Conservation (phyloP, 352 stramenopile genomes). For the Phytophthora pseudosyringae region DNA sequence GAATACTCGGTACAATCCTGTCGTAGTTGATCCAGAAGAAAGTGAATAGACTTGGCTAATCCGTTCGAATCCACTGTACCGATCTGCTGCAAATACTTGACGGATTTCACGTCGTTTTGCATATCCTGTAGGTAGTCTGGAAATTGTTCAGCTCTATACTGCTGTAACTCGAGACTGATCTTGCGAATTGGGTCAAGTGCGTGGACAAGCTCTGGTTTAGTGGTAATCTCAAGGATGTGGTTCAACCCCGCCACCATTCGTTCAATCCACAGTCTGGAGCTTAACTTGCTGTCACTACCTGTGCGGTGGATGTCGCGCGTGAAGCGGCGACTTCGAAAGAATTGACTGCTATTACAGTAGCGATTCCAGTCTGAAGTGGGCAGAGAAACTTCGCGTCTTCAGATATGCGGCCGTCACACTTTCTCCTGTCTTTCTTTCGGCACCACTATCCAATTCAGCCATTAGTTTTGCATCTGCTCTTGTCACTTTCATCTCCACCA, state of each 20-base stretch:
- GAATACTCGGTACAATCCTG: conserved; percentile 15
- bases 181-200: not conserved
- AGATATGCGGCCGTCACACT: too few species aligned
- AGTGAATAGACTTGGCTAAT: not conserved
- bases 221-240: not conserved
- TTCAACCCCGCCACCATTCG: conserved; percentile 10
- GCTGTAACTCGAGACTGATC: not conserved
- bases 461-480: not conserved
- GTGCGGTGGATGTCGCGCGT: not conserved
- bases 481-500: not conserved
- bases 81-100: conserved; percentile 16
- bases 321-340: not conserved
- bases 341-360: not conserved
- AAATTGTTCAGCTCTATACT: conserved; percentile 8
- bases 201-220: not conserved
- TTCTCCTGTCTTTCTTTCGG: too few species aligned
- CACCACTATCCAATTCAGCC: not conserved
- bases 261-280: conserved; percentile 20
- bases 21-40: conserved; percentile 18
- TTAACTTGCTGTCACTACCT: not conserved
- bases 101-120: not conserved
- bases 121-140: conserved; percentile 19
- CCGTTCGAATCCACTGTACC: not conserved
- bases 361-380: not conserved
- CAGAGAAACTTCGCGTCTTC: too few species aligned